Conservation (phyloP, 352 stramenopile genomes). For the Nothophytophthora sp. region DNA sequence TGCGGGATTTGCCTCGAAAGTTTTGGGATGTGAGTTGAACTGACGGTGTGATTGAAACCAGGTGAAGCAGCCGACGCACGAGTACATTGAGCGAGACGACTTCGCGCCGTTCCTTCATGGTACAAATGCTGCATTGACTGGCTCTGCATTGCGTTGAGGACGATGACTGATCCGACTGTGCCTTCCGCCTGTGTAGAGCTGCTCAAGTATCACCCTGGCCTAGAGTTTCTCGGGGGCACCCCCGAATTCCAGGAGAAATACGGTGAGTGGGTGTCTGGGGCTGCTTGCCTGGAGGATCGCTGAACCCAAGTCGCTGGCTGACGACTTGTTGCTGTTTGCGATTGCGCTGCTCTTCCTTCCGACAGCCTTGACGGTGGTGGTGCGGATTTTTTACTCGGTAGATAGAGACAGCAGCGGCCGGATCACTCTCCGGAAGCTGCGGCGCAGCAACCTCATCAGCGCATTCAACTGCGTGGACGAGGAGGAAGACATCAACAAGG, state of each 20-base stretch:
- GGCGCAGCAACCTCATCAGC: constrained; percentile 93
- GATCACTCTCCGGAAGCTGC: constrained; percentile 95
- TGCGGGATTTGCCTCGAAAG: background rate
- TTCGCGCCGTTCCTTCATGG: constrained; percentile 98
- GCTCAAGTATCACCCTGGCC: constrained; percentile 89
- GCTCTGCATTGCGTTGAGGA: background rate
- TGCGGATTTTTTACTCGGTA: constrained; percentile 94
- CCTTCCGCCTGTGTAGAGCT: constrained; percentile 49
- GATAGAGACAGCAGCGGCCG: constrained; percentile 94
- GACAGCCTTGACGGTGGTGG: constrained; percentile 95
- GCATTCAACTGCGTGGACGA: constrained; percentile 97
- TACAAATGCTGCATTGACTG: constrained; percentile 13
- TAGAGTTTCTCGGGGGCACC: constrained; percentile 97
- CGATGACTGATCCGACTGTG: constrained; percentile 46
- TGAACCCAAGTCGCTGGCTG: background rate
- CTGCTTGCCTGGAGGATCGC: too few species aligned
- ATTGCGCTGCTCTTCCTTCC: background rate
- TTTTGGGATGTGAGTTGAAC: background rate
- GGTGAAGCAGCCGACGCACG: constrained; percentile 93
- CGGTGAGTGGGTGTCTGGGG: constrained; percentile 45
- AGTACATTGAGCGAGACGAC: constrained; percentile 94
- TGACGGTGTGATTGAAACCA: constrained; percentile 18
- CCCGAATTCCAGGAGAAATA: constrained; percentile 99
- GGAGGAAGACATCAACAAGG: constrained; percentile 99
- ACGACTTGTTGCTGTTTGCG: background rate